Evolutionary conservation across 805 yeast species (phyloP), one percentile per base, ranked within the genome.

Genomic region (Candida awuae): DNA sequence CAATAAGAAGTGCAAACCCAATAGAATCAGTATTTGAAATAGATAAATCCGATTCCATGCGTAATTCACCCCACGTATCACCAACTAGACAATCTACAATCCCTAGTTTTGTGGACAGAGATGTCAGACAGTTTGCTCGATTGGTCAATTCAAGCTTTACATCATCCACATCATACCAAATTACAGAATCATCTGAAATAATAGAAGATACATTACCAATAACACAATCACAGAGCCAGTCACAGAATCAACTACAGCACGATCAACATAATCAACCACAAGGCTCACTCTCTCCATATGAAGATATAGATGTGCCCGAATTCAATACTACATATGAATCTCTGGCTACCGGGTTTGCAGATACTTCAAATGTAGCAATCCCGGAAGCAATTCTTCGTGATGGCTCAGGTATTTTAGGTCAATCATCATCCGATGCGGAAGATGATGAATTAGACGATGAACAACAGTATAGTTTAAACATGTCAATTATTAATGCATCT

Each of bases 311-410:
- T 9, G 35, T 29, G 6, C 25, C 27, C 13, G 29, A 29, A 22
- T 22, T 9, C 28, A 32, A 26, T 21, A 29, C 29, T n/a, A 36
- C 35, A n/a, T 36, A 30, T 31, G 38, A 39, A 19, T 29, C 34
- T 46, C n/a, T 10, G 10, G 10, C 25, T 22, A 22, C 25, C 9
- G 10, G 8, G 8, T 10, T 53, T 44, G 32, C 48, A 34, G 35
- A 48, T n/a, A 58, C 57, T 12, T 50, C 61, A 1, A 58, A 55
- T 34, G 50, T 60, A 17, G 64, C 65, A 2, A 38, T 60, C 7
- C 65, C 65, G 2, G 59, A 58, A 38, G 65, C 62, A 13, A 55
- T 60, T 9, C 48, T 58, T 2, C 39, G 58, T 22, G 55, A 56
- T 34, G 48, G 40, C 8, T 40, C 43, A 1, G 43, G 43, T 2